Evolutionary conservation across 306 rosid species (phyloP).

Genomic region (Quercus mongolica): DNA sequence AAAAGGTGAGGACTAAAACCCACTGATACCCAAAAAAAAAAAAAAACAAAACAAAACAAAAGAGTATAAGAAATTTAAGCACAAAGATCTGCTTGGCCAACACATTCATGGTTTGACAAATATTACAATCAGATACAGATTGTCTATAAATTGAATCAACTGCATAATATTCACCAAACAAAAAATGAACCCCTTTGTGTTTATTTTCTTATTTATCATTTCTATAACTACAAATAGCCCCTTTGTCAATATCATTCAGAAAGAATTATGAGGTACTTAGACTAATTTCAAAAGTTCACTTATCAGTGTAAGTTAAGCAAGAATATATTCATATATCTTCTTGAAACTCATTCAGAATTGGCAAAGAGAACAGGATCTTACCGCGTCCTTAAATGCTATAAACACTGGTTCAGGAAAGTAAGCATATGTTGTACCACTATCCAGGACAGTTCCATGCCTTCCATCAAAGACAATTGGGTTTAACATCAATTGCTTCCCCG

Average conservation of each 20-base stretch:
- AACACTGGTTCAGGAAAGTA: constrained; percentile 81
- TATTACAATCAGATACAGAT: neutral
- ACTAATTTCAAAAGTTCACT: neutral
- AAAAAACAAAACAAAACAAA: neutral
- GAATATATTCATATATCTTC: neutral
- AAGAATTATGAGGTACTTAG: neutral
- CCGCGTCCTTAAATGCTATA: constrained; percentile 73
- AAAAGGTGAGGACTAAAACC: neutral
- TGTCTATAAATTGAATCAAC: neutral
- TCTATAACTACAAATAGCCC: neutral
- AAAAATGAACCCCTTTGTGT: neutral
- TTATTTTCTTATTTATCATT: neutral
- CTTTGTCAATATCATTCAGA: neutral
- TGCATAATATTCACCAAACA: neutral
- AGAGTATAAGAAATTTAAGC: neutral
- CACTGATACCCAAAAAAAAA: neutral
- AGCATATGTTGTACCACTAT: constrained; percentile 96
- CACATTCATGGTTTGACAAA: constrained; percentile 1
- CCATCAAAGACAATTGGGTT: constrained; percentile 70
- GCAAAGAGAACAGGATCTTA: constrained; percentile 44
- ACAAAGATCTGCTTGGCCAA: neutral
- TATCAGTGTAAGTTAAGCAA: neutral
- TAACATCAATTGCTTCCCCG: constrained; percentile 69
- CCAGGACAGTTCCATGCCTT: constrained; percentile 82
- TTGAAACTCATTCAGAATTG: neutral